These are phyloP conservation scores for Camptophora hylomeconis DNA, from an alignment of 2,329 filamentous ascomycete species.

Conservation along the genomic window DNA sequence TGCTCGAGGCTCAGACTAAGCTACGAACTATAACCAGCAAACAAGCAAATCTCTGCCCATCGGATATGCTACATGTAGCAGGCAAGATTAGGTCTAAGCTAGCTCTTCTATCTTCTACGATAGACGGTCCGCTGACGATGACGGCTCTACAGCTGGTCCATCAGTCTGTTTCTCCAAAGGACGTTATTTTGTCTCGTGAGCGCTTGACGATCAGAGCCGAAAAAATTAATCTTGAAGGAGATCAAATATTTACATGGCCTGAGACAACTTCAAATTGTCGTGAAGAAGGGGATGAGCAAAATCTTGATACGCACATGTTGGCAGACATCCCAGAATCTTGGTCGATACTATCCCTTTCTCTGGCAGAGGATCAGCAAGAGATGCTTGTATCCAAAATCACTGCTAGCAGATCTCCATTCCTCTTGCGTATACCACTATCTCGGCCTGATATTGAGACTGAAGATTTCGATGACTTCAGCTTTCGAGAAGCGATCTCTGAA, in stretches of 20 bases:
- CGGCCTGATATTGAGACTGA: constrained; percentile 68
- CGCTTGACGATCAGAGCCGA: constrained; percentile 6
- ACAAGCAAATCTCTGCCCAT: constrained; percentile 7
- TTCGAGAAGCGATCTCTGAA: constrained; percentile 65
- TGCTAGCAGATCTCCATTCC: constrained; percentile 62
- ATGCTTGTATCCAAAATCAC: constrained; percentile 81
- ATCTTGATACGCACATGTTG: constrained; percentile 75
- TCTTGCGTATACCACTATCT: constrained; percentile 73
- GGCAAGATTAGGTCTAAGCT: constrained; percentile 13
- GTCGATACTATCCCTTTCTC: constrained; percentile 72
- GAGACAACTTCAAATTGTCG: neutral
- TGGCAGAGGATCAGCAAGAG: constrained; percentile 73
- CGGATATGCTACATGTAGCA: constrained; percentile 10
- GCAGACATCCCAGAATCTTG: constrained; percentile 48
- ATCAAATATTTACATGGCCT: constrained; percentile 4
- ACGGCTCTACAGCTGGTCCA: constrained; percentile 12
- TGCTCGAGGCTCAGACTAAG: too few relatives aligned
- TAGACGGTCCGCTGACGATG: constrained; percentile 10
- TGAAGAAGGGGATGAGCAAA: constrained; percentile 35
- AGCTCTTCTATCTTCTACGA: constrained; percentile 13
- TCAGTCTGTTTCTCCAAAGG: constrained; percentile 10
- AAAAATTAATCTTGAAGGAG: constrained; percentile 4
- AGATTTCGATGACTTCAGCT: constrained; percentile 71
- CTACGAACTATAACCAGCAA: too few relatives aligned
- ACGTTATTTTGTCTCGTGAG: constrained; percentile 9